Conservation (phyloP, 331 rosid genomes). For the Stylosanthes scabra region DNA sequence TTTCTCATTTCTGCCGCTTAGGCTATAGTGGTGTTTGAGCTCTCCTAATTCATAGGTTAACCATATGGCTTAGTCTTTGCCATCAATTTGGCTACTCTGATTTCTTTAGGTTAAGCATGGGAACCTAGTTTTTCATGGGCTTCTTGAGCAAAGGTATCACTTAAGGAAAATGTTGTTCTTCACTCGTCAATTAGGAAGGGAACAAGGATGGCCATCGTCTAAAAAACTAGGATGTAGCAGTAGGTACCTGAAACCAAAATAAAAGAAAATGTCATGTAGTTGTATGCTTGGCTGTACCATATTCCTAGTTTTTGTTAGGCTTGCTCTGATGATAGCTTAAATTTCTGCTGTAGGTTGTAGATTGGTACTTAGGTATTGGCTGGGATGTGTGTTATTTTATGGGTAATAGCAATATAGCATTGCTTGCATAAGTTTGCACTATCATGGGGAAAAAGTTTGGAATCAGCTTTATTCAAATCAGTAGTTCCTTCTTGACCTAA, state of each 20-base stretch:
- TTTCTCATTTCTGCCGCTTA: constrained; percentile 32
- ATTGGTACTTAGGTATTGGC: no score
- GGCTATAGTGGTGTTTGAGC: constrained; percentile 22
- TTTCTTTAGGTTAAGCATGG: constrained; percentile 1
- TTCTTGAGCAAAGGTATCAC: background rate
- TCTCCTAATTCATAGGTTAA: constrained; percentile 16
- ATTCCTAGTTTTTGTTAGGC: constrained; percentile 2
- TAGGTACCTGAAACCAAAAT: constrained; percentile 34
- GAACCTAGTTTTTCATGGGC: background rate
- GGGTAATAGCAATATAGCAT: no score
- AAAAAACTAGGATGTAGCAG: background rate
- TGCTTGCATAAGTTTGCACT: no score
- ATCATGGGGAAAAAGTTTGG: no score
- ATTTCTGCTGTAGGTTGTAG: background rate
- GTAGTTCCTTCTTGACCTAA: no score
- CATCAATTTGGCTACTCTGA: constrained; percentile 21
- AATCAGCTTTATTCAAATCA: no score
- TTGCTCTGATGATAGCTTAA: background rate
- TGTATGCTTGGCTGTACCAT: background rate
- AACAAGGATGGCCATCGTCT: background rate
- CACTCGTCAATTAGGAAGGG: no score
- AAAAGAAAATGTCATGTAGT: background rate
- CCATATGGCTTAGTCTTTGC: constrained; percentile 13
- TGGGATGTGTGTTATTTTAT: no score
- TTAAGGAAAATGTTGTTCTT: background rate